Percentiles rank a stretch among this genome's conserved stretches.
phyloP scores from a whole-genome alignment of 108 stramenopile genomes.

The Epithemia pelagica region DNA sequence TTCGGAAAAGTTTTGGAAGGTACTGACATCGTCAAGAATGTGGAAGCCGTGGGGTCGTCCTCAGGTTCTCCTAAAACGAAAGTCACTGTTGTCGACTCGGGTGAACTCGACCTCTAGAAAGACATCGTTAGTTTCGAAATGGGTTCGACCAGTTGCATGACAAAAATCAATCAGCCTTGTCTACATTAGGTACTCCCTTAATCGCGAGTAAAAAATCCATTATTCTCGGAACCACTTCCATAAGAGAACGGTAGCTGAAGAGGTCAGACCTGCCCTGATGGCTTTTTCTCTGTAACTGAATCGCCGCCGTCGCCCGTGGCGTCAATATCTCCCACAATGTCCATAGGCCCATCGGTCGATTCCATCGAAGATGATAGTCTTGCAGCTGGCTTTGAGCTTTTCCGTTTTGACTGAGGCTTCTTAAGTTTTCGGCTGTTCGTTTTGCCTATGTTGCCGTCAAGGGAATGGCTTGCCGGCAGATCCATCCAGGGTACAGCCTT shows the following conservation, averaged over 20 bases:
- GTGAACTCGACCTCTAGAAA: constrained; percentile 54
- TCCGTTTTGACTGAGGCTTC: neutral
- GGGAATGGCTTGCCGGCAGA: neutral
- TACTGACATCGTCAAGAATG: constrained; percentile 80
- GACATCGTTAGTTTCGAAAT: too few species aligned
- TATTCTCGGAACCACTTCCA: too few species aligned
- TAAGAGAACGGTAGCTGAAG: too few species aligned
- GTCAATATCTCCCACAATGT: neutral
- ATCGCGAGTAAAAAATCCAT: too few species aligned
- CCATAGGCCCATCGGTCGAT: neutral
- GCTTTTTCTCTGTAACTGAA: too few species aligned
- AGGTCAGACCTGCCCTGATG: too few species aligned
- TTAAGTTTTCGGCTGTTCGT: neutral
- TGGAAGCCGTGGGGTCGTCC: constrained; percentile 73
- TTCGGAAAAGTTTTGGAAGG: constrained; percentile 97
- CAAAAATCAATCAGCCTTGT: too few species aligned
- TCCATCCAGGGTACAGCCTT: constrained; percentile 2
- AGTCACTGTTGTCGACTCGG: constrained; percentile 88
- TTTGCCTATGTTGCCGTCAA: neutral
- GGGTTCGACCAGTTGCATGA: too few species aligned
- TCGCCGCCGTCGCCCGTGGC: too few species aligned
- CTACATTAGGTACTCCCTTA: too few species aligned
- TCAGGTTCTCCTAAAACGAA: constrained; percentile 60
- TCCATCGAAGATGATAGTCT: neutral
- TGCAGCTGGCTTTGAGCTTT: neutral